Percentiles rank a stretch among this genome's conserved stretches.
Conservation (phyloP, 495 filamentous ascomycete species). For the Durotheca rogersii region DNA sequence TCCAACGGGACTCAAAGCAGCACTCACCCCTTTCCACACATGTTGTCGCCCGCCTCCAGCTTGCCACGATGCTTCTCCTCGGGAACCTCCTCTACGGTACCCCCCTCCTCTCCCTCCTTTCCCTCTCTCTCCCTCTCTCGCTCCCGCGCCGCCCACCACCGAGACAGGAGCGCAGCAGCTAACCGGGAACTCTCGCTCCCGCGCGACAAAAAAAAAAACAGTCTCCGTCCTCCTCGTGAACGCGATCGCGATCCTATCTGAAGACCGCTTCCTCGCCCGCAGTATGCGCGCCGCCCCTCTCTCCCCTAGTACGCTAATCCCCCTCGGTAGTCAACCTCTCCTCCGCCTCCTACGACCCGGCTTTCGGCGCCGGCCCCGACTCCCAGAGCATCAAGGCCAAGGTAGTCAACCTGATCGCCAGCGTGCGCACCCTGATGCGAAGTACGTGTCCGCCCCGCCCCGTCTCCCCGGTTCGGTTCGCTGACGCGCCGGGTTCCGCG, state of each 20-base stretch:
- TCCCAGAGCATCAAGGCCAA: conserved; percentile 77
- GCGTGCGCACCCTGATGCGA: conserved; percentile 90
- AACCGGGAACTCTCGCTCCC: too few species aligned
- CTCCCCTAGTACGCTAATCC: not conserved
- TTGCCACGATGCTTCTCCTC: conserved; percentile 63
- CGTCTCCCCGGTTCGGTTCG: not conserved
- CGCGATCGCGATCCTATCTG: conserved; percentile 90
- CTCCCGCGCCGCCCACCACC: too few species aligned
- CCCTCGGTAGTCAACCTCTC: conserved; percentile 81
- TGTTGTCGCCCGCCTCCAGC: conserved; percentile 8
- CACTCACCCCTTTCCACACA: conserved; percentile 2
- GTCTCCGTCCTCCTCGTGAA: conserved; percentile 86
- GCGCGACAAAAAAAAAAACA: conserved; percentile 40
- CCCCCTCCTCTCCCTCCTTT: not conserved
- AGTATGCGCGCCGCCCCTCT: conserved; percentile 57
- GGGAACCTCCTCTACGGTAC: conserved; percentile 73
- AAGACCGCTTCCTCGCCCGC: conserved; percentile 95
- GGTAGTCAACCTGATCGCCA: conserved; percentile 83
- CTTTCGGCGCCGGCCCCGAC: conserved; percentile 71
- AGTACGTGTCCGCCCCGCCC: conserved; percentile 61
- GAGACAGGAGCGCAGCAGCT: too few species aligned
- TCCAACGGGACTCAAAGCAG: too few species aligned
- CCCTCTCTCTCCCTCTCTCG: too few species aligned
- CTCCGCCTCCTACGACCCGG: conserved; percentile 60
- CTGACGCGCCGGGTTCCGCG: too few species aligned